phyloP scores from a whole-genome alignment of 106 monocot genomes.

The Phalaenopsis equestris region DNA sequence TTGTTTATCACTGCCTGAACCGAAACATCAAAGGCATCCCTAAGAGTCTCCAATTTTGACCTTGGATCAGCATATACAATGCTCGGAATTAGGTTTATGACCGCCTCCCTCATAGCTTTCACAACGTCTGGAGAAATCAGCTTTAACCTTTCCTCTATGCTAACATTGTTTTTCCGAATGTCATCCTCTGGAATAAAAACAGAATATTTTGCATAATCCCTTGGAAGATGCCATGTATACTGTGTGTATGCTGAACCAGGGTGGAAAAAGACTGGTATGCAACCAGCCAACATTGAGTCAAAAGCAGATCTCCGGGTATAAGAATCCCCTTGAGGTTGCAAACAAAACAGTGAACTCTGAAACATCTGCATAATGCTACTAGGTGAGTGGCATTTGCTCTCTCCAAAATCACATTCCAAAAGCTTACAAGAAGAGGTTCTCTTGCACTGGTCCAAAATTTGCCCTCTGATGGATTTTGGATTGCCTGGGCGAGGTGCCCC shows the following conservation, averaged over 20 bases:
- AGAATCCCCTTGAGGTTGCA: slow-evolving; percentile 87
- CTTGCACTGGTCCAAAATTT: slow-evolving; percentile 65
- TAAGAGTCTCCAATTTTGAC: slow-evolving; percentile 45
- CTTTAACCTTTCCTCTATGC: slow-evolving; percentile 55
- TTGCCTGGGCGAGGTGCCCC: slow-evolving; percentile 35
- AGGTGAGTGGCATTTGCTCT: slow-evolving; percentile 74
- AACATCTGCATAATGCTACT: slow-evolving; percentile 76
- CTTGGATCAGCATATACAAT: slow-evolving; percentile 71
- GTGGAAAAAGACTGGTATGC: slow-evolving; percentile 93
- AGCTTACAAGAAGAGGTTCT: slow-evolving; percentile 40
- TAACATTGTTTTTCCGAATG: slow-evolving; percentile 44
- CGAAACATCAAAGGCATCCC: slow-evolving; percentile 87
- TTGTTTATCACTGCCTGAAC: slow-evolving; percentile 60
- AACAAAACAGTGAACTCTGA: slow-evolving; percentile 72
- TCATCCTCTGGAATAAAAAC: slow-evolving; percentile 77
- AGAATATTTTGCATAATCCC: slow-evolving; percentile 56
- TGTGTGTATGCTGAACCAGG: slow-evolving; percentile 80
- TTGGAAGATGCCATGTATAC: slow-evolving; percentile 87
- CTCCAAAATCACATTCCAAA: slow-evolving; percentile 72
- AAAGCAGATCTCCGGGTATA: slow-evolving; percentile 82
- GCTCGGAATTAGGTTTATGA: slow-evolving; percentile 63
- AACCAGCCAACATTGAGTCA: slow-evolving; percentile 91
- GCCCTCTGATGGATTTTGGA: slow-evolving; percentile 42
- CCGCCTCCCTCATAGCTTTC: slow-evolving; percentile 55
- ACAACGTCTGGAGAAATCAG: slow-evolving; percentile 48